phyloP scores from a whole-genome alignment of 768 basidiomycete species.

The Candolleomyces aberdarensis region DNA sequence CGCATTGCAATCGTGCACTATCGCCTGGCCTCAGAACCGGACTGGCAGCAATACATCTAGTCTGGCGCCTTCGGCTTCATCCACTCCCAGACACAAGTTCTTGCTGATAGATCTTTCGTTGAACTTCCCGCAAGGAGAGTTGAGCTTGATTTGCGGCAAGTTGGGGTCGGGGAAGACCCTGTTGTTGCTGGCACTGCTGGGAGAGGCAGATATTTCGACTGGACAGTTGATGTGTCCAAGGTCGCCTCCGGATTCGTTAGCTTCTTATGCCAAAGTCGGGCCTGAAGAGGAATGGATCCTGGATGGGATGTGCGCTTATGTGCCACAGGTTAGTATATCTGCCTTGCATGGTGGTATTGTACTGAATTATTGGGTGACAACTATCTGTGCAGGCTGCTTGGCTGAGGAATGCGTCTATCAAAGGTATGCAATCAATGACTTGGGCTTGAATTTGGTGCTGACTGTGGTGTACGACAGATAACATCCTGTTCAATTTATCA shows the following conservation, averaged over 20 bases:
- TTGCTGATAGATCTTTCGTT: slow-evolving; percentile 72
- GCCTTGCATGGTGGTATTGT: neutral
- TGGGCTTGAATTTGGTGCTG: neutral
- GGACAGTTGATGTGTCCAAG: slow-evolving; percentile 83
- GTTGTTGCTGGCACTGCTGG: slow-evolving; percentile 75
- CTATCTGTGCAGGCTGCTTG: slow-evolving; percentile 44
- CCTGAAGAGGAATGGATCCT: slow-evolving; percentile 72
- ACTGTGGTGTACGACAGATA: slow-evolving; percentile 29
- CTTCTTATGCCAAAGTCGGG: slow-evolving; percentile 45
- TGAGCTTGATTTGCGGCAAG: slow-evolving; percentile 86
- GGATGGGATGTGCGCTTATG: slow-evolving; percentile 78
- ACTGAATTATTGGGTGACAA: neutral
- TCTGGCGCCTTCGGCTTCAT: slow-evolving; percentile 47
- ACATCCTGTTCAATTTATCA: slow-evolving; percentile 80
- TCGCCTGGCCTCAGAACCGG: slow-evolving; percentile 88
- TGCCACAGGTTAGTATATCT: slow-evolving; percentile 43
- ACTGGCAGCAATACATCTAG: slow-evolving; percentile 38
- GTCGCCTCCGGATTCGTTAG: slow-evolving; percentile 78
- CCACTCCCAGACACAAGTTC: slow-evolving; percentile 80
- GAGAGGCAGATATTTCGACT: slow-evolving; percentile 83
- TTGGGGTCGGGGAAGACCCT: slow-evolving; percentile 91
- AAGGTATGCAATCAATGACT: slow-evolving; percentile 26
- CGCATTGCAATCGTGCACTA: slow-evolving; percentile 77
- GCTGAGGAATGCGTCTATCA: slow-evolving; percentile 65
- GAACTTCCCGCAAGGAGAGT: slow-evolving; percentile 73